Base-by-base conservation (phyloP, 225 moss, liverwort and hornwort genomes). In the Anthoceros angustus region DNA sequence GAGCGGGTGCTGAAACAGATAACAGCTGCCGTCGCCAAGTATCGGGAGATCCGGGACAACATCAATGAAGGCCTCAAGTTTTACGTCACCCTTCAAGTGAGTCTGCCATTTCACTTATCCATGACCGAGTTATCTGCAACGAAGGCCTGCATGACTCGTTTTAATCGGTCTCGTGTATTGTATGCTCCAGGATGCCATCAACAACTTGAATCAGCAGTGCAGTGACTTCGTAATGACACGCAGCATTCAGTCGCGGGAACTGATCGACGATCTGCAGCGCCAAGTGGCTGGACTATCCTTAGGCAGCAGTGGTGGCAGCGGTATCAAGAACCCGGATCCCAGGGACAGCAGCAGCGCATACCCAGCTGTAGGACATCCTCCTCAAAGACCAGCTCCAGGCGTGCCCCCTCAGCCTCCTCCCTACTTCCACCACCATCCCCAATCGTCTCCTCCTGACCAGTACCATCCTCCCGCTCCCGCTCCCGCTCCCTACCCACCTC, bases 51-150 rank as follows among this genome's bases (percentile, higher is more conserved):
- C 67, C 85, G 98, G 25, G 98, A 99, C 50, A 99, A 99, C 50
- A 99, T 99, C 72, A 99, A 99, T 40, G 98, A 99, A 75, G 98
- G 98, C 46, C 80, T 99, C 70, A 99, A 99, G 72, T 99, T 99
- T 73, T 99, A 99, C 68, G 98, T 99, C 10, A 92, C 92, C 18
- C 78, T 99, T 62, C 94, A 94, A 87, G 94, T 94, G 70, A 1
- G 61, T 65, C 5, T 65, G 64, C 25, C 10, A 0, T 9, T 4
- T 26, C 61, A 32, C 38, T 6, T 16, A 21, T 11, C 61, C 25
- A 8, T 63, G 63, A 2, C 67, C 39, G 64, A 43, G 63, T 67
- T 32, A 45, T 38, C 73, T 61, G 70, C 20, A 69, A 41, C 62
- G 61, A 4, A 24, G 25, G 23, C 20, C 62, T 16, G 23, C 2